A percentile compares a stretch with the other conserved stretches of the same genome.
phyloP scores from a whole-genome alignment of 2,329 filamentous ascomycete species.

The Xylaria arbuscula region DNA sequence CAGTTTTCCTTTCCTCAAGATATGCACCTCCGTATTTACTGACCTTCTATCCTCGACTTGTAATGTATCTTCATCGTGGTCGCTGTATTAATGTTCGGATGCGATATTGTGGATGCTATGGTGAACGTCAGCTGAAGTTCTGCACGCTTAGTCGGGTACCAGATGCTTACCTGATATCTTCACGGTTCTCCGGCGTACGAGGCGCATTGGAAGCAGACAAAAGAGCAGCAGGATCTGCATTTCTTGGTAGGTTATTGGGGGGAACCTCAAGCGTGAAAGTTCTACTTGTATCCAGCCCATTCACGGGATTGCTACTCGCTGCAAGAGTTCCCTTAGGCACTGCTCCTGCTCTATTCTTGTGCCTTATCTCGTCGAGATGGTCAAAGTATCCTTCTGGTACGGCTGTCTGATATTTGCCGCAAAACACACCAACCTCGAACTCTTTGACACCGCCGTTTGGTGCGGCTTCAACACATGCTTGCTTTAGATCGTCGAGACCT shows the following conservation, averaged over 20 bases:
- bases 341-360: conserved; percentile 71
- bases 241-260: conserved; percentile 6
- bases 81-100: conserved; percentile 22
- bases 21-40: no score
- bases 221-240: conserved; percentile 5
- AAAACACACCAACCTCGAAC: conserved; percentile 94
- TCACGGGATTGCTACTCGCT: conserved; percentile 16
- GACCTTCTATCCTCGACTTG: no score
- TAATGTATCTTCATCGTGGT: neutral
- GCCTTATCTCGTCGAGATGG: conserved; percentile 77
- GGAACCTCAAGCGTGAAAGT: conserved; percentile 23
- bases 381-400: conserved; percentile 85
- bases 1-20: no score
- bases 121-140: neutral
- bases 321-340: conserved; percentile 20
- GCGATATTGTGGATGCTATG: conserved; percentile 39
- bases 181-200: conserved; percentile 31
- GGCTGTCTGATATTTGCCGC: conserved; percentile 84
- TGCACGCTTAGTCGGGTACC: neutral
- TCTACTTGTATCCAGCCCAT: conserved; percentile 1
- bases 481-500: conserved; percentile 80
- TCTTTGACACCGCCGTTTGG: conserved; percentile 63
- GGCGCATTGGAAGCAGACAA: conserved; percentile 10
- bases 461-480: conserved; percentile 76
- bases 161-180: conserved; percentile 37